phyloP scores from a whole-genome alignment of 108 stramenopile species.

The Nitzschia putrida region DNA sequence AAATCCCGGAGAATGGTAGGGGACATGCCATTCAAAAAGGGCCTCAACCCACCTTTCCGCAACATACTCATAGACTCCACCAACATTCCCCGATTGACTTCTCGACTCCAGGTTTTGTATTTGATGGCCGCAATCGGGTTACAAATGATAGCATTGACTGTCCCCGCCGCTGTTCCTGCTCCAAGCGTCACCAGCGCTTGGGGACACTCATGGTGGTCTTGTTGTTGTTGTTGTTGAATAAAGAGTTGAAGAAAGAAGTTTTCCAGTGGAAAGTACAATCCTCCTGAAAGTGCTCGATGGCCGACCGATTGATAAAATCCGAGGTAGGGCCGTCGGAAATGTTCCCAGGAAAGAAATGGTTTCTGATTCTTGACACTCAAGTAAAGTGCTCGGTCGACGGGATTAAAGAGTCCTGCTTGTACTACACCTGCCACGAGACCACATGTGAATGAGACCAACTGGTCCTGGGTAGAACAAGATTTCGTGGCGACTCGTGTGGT shows the following conservation, averaged over 20 bases:
- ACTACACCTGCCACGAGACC: conserved; percentile 47
- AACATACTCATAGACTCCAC: conserved; percentile 48
- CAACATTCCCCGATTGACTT: conserved; percentile 39
- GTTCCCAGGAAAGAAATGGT: conserved; percentile 37
- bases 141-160: conserved; percentile 45
- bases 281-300: conserved; percentile 48
- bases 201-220: neutral
- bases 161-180: conserved; percentile 57
- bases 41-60: conserved; percentile 42
- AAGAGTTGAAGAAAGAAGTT: conserved; percentile 35
- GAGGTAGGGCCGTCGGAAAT: conserved; percentile 45
- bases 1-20: conserved; percentile 53
- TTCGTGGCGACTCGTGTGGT: no score
- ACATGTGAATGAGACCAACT: conserved; percentile 34
- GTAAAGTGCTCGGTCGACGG: conserved; percentile 55
- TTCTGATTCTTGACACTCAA: conserved; percentile 43
- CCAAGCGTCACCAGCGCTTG: conserved; percentile 37
- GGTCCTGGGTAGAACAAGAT: neutral
- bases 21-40: conserved; percentile 45
- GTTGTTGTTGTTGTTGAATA: neutral
- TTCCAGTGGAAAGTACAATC: conserved; percentile 52
- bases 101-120: conserved; percentile 52
- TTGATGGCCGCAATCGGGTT: conserved; percentile 57
- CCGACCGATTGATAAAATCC: conserved; percentile 59
- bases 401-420: conserved; percentile 62